phyloP scores from a whole-genome alignment of 768 basidiomycete species.

The Nidularia pulvinata region DNA sequence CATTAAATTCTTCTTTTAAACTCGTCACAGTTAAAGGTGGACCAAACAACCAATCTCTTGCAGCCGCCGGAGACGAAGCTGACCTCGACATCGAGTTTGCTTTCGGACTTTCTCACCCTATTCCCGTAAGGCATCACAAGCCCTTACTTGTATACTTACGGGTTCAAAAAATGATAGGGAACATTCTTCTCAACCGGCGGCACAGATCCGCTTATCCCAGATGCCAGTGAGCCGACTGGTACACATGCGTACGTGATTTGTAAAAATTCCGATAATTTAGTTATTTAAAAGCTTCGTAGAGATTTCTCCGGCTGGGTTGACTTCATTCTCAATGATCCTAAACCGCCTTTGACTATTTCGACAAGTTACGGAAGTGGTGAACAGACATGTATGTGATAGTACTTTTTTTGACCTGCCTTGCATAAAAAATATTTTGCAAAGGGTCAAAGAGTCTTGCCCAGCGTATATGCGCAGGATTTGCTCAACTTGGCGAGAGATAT shows the following conservation, averaged over 20 bases:
- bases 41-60: slow-evolving; percentile 44
- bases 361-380: slow-evolving; percentile 65
- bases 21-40: slow-evolving; percentile 44
- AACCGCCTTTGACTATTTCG: slow-evolving; percentile 51
- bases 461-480: slow-evolving; percentile 49
- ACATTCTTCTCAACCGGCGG: slow-evolving; percentile 57
- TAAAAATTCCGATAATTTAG: too few species aligned
- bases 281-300: not conserved
- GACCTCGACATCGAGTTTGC: slow-evolving; percentile 57
- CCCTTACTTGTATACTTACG: not conserved
- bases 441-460: slow-evolving; percentile 47
- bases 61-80: slow-evolving; percentile 50
- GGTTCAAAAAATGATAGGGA: slow-evolving; percentile 14
- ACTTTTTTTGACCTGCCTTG: not conserved
- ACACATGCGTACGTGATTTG: slow-evolving; percentile 20
- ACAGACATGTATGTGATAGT: slow-evolving; percentile 41
- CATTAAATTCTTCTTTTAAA: slow-evolving; percentile 40
- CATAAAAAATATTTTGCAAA: slow-evolving; percentile 8
- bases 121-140: slow-evolving; percentile 23
- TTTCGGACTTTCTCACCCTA: slow-evolving; percentile 54
- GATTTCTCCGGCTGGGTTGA: slow-evolving; percentile 45
- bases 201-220: slow-evolving; percentile 47
- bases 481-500: slow-evolving; percentile 38
- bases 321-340: slow-evolving; percentile 34
- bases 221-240: slow-evolving; percentile 23